Conservation (phyloP, 1,284 basidiomycete genomes). For the Neolentinus lepideus region DNA sequence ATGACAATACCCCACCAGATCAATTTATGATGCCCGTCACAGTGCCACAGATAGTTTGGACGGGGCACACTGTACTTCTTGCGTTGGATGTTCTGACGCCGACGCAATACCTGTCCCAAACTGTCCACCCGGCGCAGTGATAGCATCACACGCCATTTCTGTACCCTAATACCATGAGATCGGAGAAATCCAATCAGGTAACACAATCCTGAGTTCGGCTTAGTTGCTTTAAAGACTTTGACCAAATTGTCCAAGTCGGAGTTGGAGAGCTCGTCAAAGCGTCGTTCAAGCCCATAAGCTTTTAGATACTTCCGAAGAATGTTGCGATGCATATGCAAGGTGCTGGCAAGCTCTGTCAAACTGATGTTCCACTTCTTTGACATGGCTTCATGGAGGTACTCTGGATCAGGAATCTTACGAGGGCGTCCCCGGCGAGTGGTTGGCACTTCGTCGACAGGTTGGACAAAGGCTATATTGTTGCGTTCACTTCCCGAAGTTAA, state of each 20-base stretch:
- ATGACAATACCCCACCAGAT: constrained; percentile 44
- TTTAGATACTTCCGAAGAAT: constrained; percentile 3
- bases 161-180: constrained; percentile 4
- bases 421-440: constrained; percentile 3
- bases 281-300: not conserved
- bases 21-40: constrained; percentile 43
- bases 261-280: constrained; percentile 1
- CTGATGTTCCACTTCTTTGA: not conserved
- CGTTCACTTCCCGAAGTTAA: not conserved
- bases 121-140: constrained; percentile 14
- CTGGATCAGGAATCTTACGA: constrained; percentile 2
- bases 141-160: not conserved
- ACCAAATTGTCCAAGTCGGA: constrained; percentile 5
- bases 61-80: constrained; percentile 23
- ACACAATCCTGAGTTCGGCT: constrained; percentile 7
- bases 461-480: not conserved
- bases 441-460: not conserved
- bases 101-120: constrained; percentile 11
- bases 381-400: constrained; percentile 4
- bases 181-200: constrained; percentile 9
- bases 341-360: constrained; percentile 1
- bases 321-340: constrained; percentile 4
- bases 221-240: not conserved
- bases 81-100: constrained; percentile 12
- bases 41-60: constrained; percentile 39